phyloP scores from a whole-genome alignment of 768 basidiomycete genomes.

The Naganishia randhawae region DNA sequence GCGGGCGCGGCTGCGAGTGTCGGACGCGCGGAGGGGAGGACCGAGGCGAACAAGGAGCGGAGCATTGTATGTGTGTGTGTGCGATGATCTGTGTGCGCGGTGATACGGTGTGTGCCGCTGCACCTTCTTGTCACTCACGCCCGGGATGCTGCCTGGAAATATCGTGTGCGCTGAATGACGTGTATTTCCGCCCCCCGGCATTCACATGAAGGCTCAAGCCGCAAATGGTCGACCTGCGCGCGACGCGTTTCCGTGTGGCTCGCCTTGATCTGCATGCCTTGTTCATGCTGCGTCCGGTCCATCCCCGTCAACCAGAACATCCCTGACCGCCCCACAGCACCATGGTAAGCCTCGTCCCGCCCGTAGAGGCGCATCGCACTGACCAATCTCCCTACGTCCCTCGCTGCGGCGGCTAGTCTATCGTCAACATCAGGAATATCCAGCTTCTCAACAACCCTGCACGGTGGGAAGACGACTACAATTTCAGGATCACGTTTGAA shows the following conservation, averaged over 20 bases:
- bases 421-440: constrained; percentile 54
- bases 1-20: background rate
- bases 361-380: background rate
- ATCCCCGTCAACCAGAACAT: background rate
- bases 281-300: background rate
- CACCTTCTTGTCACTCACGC: too few relatives aligned
- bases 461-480: constrained; percentile 82
- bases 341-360: background rate
- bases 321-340: background rate
- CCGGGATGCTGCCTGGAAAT: too few relatives aligned
- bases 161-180: background rate
- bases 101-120: too few relatives aligned
- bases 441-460: constrained; percentile 86
- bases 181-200: background rate
- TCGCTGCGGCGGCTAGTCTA: constrained; percentile 15
- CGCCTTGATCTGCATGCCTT: background rate
- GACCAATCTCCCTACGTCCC: background rate
- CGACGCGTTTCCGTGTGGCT: background rate
- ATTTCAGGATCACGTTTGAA: constrained; percentile 93
- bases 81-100: too few relatives aligned
- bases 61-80: constrained; percentile 18
- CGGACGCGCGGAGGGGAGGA: background rate
- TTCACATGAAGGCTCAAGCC: background rate
- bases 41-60: constrained; percentile 21
- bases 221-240: background rate